These are phyloP conservation scores for Papilionanthe hybrid DNA, from an alignment of 116 monocot species.

Conservation along the genomic window DNA sequence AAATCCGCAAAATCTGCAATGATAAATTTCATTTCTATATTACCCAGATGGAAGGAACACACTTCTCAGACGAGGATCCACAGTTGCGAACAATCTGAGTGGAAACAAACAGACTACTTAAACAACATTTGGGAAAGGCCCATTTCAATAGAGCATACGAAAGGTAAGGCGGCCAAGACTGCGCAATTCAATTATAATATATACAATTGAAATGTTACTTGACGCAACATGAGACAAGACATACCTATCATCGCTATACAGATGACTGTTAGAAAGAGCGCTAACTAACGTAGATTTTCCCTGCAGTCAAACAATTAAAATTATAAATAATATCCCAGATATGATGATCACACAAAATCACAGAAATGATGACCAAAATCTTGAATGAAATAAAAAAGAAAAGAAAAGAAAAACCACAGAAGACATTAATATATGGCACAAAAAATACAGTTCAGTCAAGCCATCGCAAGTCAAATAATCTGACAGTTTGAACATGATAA, in stretches of 20 bases:
- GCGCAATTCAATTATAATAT: neutral
- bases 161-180: neutral
- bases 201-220: neutral
- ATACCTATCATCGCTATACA: conserved; percentile 87
- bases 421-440: neutral
- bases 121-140: too few relatives aligned
- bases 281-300: conserved; percentile 96
- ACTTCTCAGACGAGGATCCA: conserved; percentile 93
- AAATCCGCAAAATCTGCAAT: neutral
- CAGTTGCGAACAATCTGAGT: conserved; percentile 90
- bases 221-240: neutral
- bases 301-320: conserved; percentile 26
- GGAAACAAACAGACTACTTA: neutral
- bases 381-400: neutral
- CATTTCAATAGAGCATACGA: neutral
- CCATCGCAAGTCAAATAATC: neutral
- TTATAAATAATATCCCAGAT: conserved; percentile 1
- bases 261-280: conserved; percentile 73
- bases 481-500: neutral
- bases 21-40: neutral
- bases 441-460: neutral
- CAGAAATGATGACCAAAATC: neutral
- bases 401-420: neutral
- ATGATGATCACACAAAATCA: neutral
- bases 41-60: conserved; percentile 98